Evolutionary conservation across 1,139 yeast species (phyloP).

Genomic region (Pichia sp.): DNA sequence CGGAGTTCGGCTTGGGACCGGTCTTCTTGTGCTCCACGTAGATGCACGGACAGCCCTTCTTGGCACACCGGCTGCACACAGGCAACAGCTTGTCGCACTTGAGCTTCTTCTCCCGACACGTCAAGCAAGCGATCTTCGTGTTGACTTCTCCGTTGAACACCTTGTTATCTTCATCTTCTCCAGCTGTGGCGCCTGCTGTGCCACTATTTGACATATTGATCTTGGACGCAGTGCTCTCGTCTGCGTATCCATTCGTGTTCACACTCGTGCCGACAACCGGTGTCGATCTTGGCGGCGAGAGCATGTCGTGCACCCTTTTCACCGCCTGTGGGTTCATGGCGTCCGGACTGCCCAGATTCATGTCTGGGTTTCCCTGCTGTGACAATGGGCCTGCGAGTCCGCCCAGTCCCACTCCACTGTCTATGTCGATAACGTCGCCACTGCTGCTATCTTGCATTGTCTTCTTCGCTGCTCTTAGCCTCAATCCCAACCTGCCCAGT

Average conservation of each 20-base stretch:
- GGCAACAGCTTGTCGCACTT: constrained; percentile 30
- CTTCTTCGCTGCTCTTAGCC: background rate
- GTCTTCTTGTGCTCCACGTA: constrained; percentile 30
- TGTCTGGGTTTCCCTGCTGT: background rate
- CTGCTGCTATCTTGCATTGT: background rate
- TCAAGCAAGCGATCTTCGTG: constrained; percentile 28
- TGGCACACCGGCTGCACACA: constrained; percentile 24
- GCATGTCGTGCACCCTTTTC: background rate
- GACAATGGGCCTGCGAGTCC: background rate
- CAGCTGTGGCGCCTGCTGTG: background rate
- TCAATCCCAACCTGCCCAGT: too few relatives aligned
- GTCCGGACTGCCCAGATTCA: background rate
- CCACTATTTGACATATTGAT: background rate
- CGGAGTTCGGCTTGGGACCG: constrained; percentile 28
- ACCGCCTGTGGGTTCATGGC: background rate
- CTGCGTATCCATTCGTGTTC: background rate
- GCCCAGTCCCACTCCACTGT: background rate
- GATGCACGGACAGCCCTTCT: constrained; percentile 21
- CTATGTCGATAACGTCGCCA: background rate
- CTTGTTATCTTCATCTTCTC: background rate
- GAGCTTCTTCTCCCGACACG: constrained; percentile 28
- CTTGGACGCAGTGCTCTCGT: background rate
- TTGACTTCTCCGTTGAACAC: constrained; percentile 14
- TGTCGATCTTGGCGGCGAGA: background rate
- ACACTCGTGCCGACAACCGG: background rate